Evolutionary conservation across 345 rosid genomes (phyloP).

Genomic region (Toxicodendron radicans): DNA sequence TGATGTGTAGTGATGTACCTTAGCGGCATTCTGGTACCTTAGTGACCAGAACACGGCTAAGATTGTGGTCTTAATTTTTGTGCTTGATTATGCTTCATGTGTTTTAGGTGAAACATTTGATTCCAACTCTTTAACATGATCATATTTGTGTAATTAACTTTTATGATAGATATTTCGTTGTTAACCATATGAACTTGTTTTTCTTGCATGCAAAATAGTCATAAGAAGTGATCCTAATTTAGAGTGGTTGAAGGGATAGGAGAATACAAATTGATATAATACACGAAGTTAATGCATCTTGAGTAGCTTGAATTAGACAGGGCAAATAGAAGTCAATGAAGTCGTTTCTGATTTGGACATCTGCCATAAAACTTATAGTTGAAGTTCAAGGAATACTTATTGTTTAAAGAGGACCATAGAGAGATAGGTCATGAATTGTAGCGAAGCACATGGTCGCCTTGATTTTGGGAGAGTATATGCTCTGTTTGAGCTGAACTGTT

Average conservation of each 20-base stretch:
- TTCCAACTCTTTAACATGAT: neutral
- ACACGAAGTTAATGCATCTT: neutral
- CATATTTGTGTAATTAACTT: neutral
- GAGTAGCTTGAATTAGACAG: neutral
- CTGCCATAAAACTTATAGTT: neutral
- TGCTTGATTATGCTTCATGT: neutral
- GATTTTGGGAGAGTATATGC: neutral
- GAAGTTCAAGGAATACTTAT: neutral
- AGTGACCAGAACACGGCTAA: no score
- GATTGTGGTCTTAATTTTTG: no score
- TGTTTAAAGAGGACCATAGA: neutral
- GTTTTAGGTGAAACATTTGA: neutral
- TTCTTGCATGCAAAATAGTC: neutral
- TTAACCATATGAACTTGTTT: neutral
- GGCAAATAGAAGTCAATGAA: constrained; percentile 1
- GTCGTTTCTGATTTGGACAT: neutral
- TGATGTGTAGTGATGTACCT: no score
- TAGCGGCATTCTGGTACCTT: no score
- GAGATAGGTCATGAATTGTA: no score
- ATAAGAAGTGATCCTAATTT: neutral
- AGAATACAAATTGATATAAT: neutral
- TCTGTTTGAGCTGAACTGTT: neutral
- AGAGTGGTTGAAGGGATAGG: neutral
- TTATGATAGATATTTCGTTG: neutral
- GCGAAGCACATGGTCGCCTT: neutral